These are phyloP conservation scores for Xylaria venustula DNA, from an alignment of 495 filamentous ascomycete genomes.

Conservation along the genomic window DNA sequence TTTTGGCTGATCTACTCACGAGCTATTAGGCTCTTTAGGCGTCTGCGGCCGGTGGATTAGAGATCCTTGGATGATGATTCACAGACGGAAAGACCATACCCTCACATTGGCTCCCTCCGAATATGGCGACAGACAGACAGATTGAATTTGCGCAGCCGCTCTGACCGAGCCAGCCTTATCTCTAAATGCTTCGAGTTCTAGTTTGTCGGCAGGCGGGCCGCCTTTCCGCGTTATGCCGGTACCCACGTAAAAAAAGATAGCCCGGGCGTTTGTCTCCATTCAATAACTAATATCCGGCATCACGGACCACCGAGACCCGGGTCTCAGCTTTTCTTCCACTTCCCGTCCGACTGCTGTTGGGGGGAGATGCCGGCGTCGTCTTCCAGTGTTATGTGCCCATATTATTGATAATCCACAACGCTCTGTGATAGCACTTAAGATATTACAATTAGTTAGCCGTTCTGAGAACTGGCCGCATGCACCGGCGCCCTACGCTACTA, in stretches of 20 bases:
- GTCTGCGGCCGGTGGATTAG: conserved; percentile 7
- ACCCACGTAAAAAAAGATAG: neutral
- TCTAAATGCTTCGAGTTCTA: neutral
- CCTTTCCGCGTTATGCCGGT: conserved; percentile 1
- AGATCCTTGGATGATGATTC: neutral
- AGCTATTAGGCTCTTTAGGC: conserved; percentile 16
- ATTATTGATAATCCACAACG: neutral
- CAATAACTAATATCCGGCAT: conserved; percentile 11
- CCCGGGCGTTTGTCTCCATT: conserved; percentile 4
- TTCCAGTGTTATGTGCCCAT: neutral
- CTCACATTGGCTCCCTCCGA: neutral
- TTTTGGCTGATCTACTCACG: conserved; percentile 3
- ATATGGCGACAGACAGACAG: neutral
- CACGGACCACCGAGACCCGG: conserved; percentile 12
- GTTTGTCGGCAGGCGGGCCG: conserved; percentile 7
- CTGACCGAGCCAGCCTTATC: conserved; percentile 6
- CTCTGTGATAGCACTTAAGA: neutral
- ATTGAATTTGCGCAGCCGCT: neutral
- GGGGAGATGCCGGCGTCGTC: neutral
- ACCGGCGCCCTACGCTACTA: neutral
- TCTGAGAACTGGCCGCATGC: conserved; percentile 1
- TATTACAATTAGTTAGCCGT: neutral
- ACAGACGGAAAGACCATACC: neutral
- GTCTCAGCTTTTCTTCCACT: neutral
- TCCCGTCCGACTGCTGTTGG: neutral